Evolutionary conservation across 306 rosid species (phyloP), one percentile per base, ranked within the genome.

Genomic region (Mimosa pudica): DNA sequence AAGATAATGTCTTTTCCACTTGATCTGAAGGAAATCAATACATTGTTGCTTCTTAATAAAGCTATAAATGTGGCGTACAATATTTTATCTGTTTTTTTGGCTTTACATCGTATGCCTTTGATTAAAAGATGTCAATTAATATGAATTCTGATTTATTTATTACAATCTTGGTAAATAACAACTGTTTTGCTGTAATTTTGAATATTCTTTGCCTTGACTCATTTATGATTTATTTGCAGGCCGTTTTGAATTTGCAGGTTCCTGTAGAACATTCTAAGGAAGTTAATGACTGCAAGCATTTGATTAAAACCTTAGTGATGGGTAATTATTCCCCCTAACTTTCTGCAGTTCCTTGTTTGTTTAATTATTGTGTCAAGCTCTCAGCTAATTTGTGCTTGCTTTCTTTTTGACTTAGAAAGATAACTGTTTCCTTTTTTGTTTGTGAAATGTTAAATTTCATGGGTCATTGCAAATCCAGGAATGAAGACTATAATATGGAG

Each of bases 401-500:
- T 52, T 55, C 32, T 36, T 62, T 10, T 52, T 61, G 52, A 41
- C 73, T 71, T 18, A 30, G 57, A 18, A 65, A 32, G 51, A 20
- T 30, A 71, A 33, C 48, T 49, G 44, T 58, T 49, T 72, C 51
- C 65, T 32, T 79, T 24, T 14, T 41, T 44, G 30, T 24, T 24
- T 24, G 30, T 24, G 30, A 24, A 24, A 24, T 13, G 24, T 49
- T 72, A 72, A 60, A 20, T 52, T 80, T 35, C 49, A 30, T 72
- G 80, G 33, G 54, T 77, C 52, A 55, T 68, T 67, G 42, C 77
- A 70, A 57, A 80, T 70, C 79, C 89, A 96, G 99, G 99, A 90
- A 96, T 96, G 99, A 96, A 96, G 89, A 96, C 99, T 60, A 96
- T 93, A 83, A 87, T 96, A 88, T 96, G 98, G 98, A 96, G 98